Conservation (phyloP, 129 eudicot genomes). For the Lactuca saligna region DNA sequence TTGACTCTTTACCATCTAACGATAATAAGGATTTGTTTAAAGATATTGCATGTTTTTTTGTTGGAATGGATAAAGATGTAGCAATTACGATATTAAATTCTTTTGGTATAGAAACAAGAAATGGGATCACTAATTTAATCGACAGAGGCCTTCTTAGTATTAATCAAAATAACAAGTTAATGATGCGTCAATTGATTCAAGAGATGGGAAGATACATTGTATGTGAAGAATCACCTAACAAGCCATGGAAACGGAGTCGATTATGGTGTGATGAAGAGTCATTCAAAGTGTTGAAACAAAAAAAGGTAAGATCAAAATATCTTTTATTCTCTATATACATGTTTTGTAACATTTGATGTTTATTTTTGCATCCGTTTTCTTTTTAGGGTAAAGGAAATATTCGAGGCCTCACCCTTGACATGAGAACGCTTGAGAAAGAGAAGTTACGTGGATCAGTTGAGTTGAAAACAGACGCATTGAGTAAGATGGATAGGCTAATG, state of each 20-base stretch:
- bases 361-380: neutral
- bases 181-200: constrained; percentile 37
- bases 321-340: neutral
- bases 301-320: constrained; percentile 12
- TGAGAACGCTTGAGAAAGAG: neutral
- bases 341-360: neutral
- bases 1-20: constrained; percentile 18
- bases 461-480: too few relatives aligned
- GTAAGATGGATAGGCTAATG: too few relatives aligned
- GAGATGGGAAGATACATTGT: constrained; percentile 34
- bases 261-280: constrained; percentile 34
- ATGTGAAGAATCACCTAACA: constrained; percentile 28
- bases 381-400: constrained; percentile 29
- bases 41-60: too few relatives aligned
- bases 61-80: too few relatives aligned
- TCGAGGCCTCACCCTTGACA: constrained; percentile 32
- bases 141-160: constrained; percentile 23
- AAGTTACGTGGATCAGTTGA: neutral
- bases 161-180: neutral
- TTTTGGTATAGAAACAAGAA: too few relatives aligned
- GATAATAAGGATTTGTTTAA: constrained; percentile 26
- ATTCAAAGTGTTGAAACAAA: constrained; percentile 29
- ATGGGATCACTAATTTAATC: too few relatives aligned
- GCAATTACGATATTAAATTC: too few relatives aligned
- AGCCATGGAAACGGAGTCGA: constrained; percentile 31